Conservation (phyloP, 352 stramenopile genomes). For the Saprolegnia parasitica region DNA sequence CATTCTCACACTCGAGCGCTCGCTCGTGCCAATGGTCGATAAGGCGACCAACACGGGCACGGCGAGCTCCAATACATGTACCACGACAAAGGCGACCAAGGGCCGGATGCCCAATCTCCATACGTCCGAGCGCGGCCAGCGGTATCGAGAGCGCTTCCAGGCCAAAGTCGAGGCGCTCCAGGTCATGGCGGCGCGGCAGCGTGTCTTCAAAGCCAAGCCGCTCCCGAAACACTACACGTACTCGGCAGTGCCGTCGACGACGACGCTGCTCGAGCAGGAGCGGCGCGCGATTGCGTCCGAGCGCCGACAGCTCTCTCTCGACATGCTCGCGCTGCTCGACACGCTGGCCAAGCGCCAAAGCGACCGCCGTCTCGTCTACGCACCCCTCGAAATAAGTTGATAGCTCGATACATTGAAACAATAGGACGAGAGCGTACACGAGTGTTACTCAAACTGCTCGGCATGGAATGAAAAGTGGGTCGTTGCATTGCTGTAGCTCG, state of each 20-base stretch:
- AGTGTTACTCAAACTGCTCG: background rate
- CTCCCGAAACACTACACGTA: slow-evolving; percentile 15
- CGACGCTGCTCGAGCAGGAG: background rate
- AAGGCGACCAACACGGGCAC: background rate
- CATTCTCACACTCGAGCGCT: background rate
- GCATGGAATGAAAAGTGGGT: background rate
- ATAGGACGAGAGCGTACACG: too few relatives aligned
- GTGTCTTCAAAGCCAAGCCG: slow-evolving; percentile 21
- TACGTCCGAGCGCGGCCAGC: slow-evolving; percentile 6
- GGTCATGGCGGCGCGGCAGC: slow-evolving; percentile 8
- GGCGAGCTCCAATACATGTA: background rate
- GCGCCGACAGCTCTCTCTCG: slow-evolving; percentile 3
- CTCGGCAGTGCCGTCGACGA: background rate
- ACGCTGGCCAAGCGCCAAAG: background rate
- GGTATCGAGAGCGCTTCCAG: slow-evolving; percentile 12
- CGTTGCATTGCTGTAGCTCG: background rate
- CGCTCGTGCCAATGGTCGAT: background rate
- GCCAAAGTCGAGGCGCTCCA: slow-evolving; percentile 15
- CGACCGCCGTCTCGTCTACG: background rate
- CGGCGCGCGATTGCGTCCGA: background rate
- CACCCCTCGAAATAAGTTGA: background rate
- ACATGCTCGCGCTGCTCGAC: slow-evolving; percentile 15
- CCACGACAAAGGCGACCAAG: background rate
- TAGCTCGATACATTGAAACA: background rate
- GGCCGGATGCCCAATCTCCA: slow-evolving; percentile 4